These are phyloP conservation scores for Hylodesmum podocarpum DNA, from an alignment of 306 rosid genomes.

Conservation along the genomic window DNA sequence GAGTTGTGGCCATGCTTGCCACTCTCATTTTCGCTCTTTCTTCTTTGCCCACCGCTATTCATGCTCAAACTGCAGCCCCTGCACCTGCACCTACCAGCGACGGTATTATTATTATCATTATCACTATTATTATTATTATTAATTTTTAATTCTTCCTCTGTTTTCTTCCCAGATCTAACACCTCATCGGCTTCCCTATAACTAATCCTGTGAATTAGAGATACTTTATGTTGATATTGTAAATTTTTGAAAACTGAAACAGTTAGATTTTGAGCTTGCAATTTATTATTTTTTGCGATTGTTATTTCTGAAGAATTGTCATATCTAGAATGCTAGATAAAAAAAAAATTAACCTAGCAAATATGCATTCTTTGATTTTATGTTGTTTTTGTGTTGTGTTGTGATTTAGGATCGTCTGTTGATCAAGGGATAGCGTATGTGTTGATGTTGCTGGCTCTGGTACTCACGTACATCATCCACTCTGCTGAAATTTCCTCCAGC, in stretches of 20 bases:
- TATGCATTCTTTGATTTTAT: not conserved
- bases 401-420: conserved; percentile 55
- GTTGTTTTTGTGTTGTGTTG: not conserved
- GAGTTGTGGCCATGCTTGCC: conserved; percentile 42
- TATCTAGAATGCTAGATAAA: not conserved
- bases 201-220: no score
- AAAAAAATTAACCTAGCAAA: not conserved
- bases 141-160: not conserved
- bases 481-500: conserved; percentile 42
- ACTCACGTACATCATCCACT: conserved; percentile 65
- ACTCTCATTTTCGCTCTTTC: conserved; percentile 44
- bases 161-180: conserved; percentile 17
- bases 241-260: not conserved
- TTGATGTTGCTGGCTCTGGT: conserved; percentile 61
- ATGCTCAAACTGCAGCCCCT: conserved; percentile 51
- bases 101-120: conserved; percentile 35
- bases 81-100: conserved; percentile 76
- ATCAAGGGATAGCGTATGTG: conserved; percentile 69
- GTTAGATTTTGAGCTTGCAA: not conserved
- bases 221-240: no score
- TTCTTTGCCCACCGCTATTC: conserved; percentile 47
- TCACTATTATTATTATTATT: conserved; percentile 7
- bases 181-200: not conserved
- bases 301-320: not conserved
- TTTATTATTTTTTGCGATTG: not conserved